Conservation (phyloP, 108 stramenopile species). For the Pelagomonas calceolata region DNA sequence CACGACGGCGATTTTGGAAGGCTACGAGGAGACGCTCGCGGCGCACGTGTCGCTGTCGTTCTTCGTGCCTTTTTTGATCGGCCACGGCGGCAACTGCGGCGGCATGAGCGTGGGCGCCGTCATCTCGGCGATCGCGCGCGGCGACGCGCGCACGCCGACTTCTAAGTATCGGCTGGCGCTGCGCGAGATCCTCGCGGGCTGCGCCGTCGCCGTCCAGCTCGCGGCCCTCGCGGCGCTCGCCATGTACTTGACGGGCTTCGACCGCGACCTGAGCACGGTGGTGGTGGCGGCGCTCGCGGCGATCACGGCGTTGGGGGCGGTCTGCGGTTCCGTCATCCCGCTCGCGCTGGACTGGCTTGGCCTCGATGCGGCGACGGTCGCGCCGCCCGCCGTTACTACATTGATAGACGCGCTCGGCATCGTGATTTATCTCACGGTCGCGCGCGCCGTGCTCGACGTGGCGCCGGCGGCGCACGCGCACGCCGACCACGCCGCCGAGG, state of each 20-base stretch:
- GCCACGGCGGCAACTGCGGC: slow-evolving; percentile 78
- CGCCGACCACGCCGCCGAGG: too few species aligned
- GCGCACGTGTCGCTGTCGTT: slow-evolving; percentile 72
- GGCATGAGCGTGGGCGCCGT: slow-evolving; percentile 75
- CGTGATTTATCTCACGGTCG: slow-evolving; percentile 69
- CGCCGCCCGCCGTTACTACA: slow-evolving; percentile 78
- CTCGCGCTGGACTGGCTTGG: slow-evolving; percentile 58
- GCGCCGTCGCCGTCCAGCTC: slow-evolving; percentile 51
- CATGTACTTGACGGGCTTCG: slow-evolving; percentile 65
- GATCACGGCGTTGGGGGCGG: slow-evolving; percentile 62
- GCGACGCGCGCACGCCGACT: slow-evolving; percentile 32
- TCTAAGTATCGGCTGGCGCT: slow-evolving; percentile 51
- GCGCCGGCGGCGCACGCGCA: too few species aligned
- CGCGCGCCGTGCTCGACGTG: slow-evolving; percentile 54
- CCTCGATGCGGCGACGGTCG: slow-evolving; percentile 67
- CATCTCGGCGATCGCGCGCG: slow-evolving; percentile 58
- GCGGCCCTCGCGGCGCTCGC: slow-evolving; percentile 54
- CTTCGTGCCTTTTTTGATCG: slow-evolving; percentile 74
- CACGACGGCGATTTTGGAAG: slow-evolving; percentile 73
- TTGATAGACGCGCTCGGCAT: slow-evolving; percentile 76
- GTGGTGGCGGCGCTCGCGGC: slow-evolving; percentile 59
- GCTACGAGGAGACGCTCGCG: slow-evolving; percentile 71
- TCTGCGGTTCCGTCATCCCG: slow-evolving; percentile 60
- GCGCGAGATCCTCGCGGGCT: slow-evolving; percentile 61
- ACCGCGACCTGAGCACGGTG: slow-evolving; percentile 57